Evolutionary conservation across 306 rosid genomes (phyloP).

Genomic region (Castanea mollissima): DNA sequence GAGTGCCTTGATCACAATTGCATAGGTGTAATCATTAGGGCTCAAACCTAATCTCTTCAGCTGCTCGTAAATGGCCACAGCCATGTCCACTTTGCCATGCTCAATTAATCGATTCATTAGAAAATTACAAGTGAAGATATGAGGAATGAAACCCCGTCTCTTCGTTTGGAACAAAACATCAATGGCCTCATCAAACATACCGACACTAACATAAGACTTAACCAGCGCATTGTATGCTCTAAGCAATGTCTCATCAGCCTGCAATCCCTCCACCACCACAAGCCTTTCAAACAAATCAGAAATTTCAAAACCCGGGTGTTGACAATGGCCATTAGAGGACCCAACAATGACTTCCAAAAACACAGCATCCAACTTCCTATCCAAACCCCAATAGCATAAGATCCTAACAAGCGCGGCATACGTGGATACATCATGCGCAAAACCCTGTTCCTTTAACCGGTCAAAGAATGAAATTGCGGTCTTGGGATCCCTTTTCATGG

Average conservation of each 20-base stretch:
- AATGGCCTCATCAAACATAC: constrained; percentile 68
- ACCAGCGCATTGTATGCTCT: constrained; percentile 56
- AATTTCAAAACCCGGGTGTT: constrained; percentile 24
- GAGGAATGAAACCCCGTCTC: constrained; percentile 57
- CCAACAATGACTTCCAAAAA: constrained; percentile 45
- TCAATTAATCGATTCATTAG: constrained; percentile 64
- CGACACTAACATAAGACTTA: constrained; percentile 54
- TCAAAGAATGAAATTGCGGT: constrained; percentile 47
- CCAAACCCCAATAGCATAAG: constrained; percentile 55
- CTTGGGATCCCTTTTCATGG: constrained; percentile 41
- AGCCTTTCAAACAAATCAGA: constrained; percentile 43
- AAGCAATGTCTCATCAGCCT: constrained; percentile 23
- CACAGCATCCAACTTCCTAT: constrained; percentile 54
- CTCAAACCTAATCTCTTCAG: constrained; percentile 66
- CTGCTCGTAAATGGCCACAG: constrained; percentile 45
- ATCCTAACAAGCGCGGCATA: constrained; percentile 53
- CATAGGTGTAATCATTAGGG: constrained; percentile 67
- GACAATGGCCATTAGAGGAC: constrained; percentile 11
- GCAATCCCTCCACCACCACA: constrained; percentile 29
- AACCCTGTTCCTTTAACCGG: constrained; percentile 40
- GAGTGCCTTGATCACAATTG: constrained; percentile 63
- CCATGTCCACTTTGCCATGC: constrained; percentile 41
- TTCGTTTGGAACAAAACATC: constrained; percentile 50
- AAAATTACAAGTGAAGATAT: constrained; percentile 58
- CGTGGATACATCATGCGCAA: constrained; percentile 41